Conservation (phyloP, 176 grass and related monocot genomes). For the Thalia dealbata region DNA sequence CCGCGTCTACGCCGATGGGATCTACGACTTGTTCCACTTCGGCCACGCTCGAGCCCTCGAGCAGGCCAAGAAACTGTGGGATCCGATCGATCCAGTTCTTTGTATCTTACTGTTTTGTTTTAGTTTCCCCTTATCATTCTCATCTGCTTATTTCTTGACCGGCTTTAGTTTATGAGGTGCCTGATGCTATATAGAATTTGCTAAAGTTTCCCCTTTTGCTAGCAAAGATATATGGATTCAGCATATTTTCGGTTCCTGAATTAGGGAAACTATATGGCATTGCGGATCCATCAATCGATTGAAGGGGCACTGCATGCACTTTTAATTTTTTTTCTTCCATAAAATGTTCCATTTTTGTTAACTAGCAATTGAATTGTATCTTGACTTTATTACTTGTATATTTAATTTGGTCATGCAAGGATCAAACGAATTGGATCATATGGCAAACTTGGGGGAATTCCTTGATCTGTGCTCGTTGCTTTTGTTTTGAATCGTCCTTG, state of each 20-base stretch:
- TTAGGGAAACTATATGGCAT: background rate
- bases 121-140: background rate
- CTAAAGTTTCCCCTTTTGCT: background rate
- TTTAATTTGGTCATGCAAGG: background rate
- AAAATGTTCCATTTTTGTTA: background rate
- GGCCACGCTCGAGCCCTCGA: conserved; percentile 63
- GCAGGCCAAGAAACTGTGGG: conserved; percentile 65
- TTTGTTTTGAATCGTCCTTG: no score
- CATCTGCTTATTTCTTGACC: background rate
- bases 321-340: background rate
- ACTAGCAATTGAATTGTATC: background rate
- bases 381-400: background rate
- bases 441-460: no score
- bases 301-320: background rate
- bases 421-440: background rate
- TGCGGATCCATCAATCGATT: background rate
- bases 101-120: background rate
- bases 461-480: no score
- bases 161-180: no score
- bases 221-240: no score
- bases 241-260: background rate
- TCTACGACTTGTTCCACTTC: conserved; percentile 71
- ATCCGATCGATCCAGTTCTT: background rate
- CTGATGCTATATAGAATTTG: no score
- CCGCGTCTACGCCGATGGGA: conserved; percentile 54